Conservation (phyloP, 2,329 filamentous ascomycete genomes). For the Pezicula neosporulosa region DNA sequence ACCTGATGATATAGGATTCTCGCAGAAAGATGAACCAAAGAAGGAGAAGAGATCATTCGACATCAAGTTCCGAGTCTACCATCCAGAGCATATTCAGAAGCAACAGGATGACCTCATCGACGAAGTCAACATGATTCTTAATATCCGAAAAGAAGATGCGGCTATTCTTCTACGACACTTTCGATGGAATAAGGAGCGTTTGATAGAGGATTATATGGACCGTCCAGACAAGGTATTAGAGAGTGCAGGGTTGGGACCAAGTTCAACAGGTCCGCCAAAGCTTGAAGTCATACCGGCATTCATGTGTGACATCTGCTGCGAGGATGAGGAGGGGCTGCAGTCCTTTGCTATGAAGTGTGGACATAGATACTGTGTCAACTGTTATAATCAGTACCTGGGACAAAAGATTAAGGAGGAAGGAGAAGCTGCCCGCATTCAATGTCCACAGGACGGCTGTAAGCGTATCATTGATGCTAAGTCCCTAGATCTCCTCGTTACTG, state of each 20-base stretch:
- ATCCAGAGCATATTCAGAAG: slow-evolving; percentile 74
- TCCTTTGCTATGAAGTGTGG: slow-evolving; percentile 95
- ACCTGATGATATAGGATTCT: slow-evolving; percentile 38
- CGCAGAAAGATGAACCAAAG: slow-evolving; percentile 63
- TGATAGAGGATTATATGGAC: slow-evolving; percentile 98
- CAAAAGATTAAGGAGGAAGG: slow-evolving; percentile 96
- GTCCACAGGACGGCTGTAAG: slow-evolving; percentile 82
- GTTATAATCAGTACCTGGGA: slow-evolving; percentile 84
- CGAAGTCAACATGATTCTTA: slow-evolving; percentile 88
- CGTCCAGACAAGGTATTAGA: slow-evolving; percentile 75
- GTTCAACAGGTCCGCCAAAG: slow-evolving; percentile 57
- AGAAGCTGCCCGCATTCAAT: slow-evolving; percentile 91
- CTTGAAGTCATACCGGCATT: slow-evolving; percentile 74
- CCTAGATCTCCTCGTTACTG: slow-evolving; percentile 69
- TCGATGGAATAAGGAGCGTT: slow-evolving; percentile 92
- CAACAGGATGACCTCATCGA: slow-evolving; percentile 84
- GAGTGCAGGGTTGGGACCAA: slow-evolving; percentile 74
- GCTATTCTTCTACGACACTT: slow-evolving; percentile 87
- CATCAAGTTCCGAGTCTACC: slow-evolving; percentile 78
- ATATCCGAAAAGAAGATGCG: slow-evolving; percentile 82
- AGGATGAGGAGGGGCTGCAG: slow-evolving; percentile 72
- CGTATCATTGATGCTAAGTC: slow-evolving; percentile 90
- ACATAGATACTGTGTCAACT: slow-evolving; percentile 89
- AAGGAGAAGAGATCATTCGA: slow-evolving; percentile 76
- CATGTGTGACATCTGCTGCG: slow-evolving; percentile 92